Conservation (phyloP, 1,284 basidiomycete genomes). For the Ustilago trichophora region DNA sequence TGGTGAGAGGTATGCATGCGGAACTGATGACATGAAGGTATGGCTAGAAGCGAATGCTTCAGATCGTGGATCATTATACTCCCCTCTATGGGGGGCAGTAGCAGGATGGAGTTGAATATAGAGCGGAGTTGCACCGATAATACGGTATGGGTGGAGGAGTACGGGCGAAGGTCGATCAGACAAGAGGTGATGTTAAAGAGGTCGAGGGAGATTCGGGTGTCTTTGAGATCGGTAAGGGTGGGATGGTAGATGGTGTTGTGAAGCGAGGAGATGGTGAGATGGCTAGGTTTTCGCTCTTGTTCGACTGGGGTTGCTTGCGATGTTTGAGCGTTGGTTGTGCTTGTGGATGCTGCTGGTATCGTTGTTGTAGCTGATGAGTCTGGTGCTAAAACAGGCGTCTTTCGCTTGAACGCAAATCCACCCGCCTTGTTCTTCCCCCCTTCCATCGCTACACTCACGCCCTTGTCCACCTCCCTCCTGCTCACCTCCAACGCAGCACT, state of each 20-base stretch:
- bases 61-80: conserved; percentile 42
- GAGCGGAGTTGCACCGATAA: conserved; percentile 31
- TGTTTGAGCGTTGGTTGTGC: too few relatives aligned
- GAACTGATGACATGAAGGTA: conserved; percentile 34
- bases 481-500: neutral
- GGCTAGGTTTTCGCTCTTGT: conserved; percentile 5
- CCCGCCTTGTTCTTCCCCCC: too few relatives aligned
- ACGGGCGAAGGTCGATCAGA: conserved; percentile 16
- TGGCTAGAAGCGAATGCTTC: neutral
- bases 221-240: neutral
- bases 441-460: too few relatives aligned
- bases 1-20: conserved; percentile 32
- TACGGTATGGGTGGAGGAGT: conserved; percentile 1
- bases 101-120: conserved; percentile 17
- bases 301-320: too few relatives aligned
- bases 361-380: too few relatives aligned
- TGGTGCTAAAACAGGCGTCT: too few relatives aligned
- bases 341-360: neutral
- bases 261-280: conserved; percentile 6
- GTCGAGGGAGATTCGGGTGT: conserved; percentile 7
- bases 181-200: conserved; percentile 12
- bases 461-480: too few relatives aligned
- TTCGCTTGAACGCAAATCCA: too few relatives aligned
- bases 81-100: conserved; percentile 22
- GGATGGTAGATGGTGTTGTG: conserved; percentile 3